Base-by-base conservation (phyloP, 495 filamentous ascomycete genomes). In the Elaphomyces granulatus region DNA sequence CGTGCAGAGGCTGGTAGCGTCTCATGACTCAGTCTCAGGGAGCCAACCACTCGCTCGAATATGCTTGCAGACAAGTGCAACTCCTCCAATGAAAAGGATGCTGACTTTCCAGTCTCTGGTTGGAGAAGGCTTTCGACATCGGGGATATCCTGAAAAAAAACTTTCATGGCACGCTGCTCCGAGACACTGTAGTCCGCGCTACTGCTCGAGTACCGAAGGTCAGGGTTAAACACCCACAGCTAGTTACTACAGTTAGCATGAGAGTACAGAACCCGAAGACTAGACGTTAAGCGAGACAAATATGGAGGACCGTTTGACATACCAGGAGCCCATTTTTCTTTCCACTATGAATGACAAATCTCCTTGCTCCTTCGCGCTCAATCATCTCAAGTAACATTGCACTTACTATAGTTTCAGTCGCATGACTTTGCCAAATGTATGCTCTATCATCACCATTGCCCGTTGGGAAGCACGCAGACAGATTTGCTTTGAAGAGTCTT, bases 201-300 rank as follows among this genome's bases (percentile, higher is more conserved):
- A 0, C 71, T 68, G 14, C 67, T 73, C 10, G 71, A 71, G 46
- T 80, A 87, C 6, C 64, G 58, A 17, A 86, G 68, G 45, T 79
- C 68, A 15, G 71, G 70, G 41, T 79, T 85, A 45, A 87, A 79
- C 8, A 82, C 66, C 83, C 83, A 87, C 15, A 67, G 54, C 61
- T 70, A 37, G 31, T 20, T 33, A 38, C 17, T 3, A 38, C 4
- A 2, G 23, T n/a, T 15, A 20, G 28, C 10, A 3, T 26, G 38
- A n/a, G 19, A 17, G n/a, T n/a, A n/a, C n/a, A n/a, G n/a, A n/a
- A n/a, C n/a, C n/a, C n/a, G n/a, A n/a, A n/a, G n/a, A n/a, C n/a
- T n/a, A n/a, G n/a, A n/a, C n/a, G n/a, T n/a, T n/a, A n/a, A n/a
- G n/a, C n/a, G n/a, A n/a, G n/a, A n/a, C n/a, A n/a, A n/a, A n/a